phyloP scores from a whole-genome alignment of 768 basidiomycete genomes.

The Boletus subparvulus region DNA sequence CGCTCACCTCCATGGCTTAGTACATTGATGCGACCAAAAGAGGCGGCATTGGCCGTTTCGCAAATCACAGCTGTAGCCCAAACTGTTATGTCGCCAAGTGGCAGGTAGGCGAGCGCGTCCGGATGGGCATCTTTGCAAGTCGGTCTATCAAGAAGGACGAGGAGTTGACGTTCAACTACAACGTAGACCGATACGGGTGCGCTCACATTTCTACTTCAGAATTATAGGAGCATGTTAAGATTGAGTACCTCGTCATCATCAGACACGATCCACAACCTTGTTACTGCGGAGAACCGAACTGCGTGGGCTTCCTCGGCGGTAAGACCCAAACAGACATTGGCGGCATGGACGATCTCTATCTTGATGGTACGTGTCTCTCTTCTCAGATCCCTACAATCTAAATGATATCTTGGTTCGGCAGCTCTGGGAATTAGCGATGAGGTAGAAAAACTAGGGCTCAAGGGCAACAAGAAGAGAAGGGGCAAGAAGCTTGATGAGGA shows the following conservation, averaged over 20 bases:
- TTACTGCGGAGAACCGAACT: constrained; percentile 94
- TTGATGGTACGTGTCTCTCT: constrained; percentile 62
- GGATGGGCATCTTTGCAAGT: constrained; percentile 99
- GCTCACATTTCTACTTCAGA: constrained; percentile 26
- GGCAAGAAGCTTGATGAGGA: constrained; percentile 94
- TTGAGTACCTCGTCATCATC: neutral
- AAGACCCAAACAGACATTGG: constrained; percentile 97
- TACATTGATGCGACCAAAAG: constrained; percentile 98
- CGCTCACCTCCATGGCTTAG: constrained; percentile 37
- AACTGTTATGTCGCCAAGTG: constrained; percentile 99
- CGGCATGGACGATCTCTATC: constrained; percentile 91
- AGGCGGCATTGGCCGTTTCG: constrained; percentile 95
- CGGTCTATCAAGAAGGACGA: constrained; percentile 73
- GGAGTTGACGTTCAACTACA: constrained; percentile 98
- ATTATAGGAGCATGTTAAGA: neutral
- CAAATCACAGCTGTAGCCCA: constrained; percentile 96
- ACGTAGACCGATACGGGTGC: constrained; percentile 98
- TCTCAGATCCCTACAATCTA: neutral
- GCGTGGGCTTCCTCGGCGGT: constrained; percentile 94
- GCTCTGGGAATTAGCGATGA: constrained; percentile 95
- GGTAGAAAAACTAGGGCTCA: constrained; percentile 76
- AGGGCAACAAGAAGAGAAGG: constrained; percentile 87
- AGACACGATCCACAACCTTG: constrained; percentile 95
- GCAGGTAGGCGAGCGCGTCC: constrained; percentile 84
- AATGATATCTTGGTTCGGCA: constrained; percentile 27